Base-by-base conservation (phyloP, 306 rosid species). In the Vachellia collinsii region DNA sequence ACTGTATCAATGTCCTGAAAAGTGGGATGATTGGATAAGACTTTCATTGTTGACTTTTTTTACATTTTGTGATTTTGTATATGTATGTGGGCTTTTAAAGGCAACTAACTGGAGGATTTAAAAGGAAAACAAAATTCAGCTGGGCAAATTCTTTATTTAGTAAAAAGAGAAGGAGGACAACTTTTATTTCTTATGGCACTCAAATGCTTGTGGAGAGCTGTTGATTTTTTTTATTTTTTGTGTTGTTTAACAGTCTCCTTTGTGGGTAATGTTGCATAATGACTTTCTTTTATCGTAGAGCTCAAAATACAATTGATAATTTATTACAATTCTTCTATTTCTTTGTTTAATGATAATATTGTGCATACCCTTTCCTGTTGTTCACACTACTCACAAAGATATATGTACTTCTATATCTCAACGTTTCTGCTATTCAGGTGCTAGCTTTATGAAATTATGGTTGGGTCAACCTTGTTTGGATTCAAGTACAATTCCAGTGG, bases 391-490 rank as follows among this genome's bases (percentile, higher is more conserved):
- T 67, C 69, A 47, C 62, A 22, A 34, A 19, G 8, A 72, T 7
- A 37, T 46, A 77, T 56, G 44, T 69, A 44, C 75, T 78, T n/a
- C n/a, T 51, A 78, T 71, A 74, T 48, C 67, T 81, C 41, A 65
- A 34, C 83, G 46, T 41, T 82, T 64, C 68, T 85, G 50, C 82
- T 67, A 65, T 85, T 37, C 90, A 93, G 98, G 94, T 75, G 87
- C 88, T 63, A 83, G 66, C 56, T 87, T 83, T 76, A 54, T 72
- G 58, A 88, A 92, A 86, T 74, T 95, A 77, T 95, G 98, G 98
- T 83, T 87, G 79, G 94, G 96, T 80, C 92, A 84, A 79, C 87
- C 83, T 79, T 72, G 77, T 48, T 75, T 13, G 7, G 85, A 86
- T 83, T 85, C 85, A 25, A 80, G 77, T 80, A 80, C 70, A 80